Base-by-base conservation (phyloP, 345 rosid species). In the Orychophragmus violaceus region DNA sequence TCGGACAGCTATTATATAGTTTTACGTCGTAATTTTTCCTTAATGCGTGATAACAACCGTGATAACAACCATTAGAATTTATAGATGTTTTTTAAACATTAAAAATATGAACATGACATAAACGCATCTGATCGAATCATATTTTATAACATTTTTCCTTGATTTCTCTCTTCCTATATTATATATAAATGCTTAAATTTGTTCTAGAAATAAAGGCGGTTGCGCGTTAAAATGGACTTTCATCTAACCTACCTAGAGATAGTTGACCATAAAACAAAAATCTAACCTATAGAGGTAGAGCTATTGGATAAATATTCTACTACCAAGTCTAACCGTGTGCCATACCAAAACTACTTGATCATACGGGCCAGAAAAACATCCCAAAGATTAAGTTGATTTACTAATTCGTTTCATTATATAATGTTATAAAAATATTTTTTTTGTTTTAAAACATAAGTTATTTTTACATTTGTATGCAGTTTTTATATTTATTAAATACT, bases 321-420 rank as follows among this genome's bases (percentile, higher is more conserved):
- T 2, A 59, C 66, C 66, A 59, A 59, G 42, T 69, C 66, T 50
- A 59, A 68, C 23, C 59, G 51, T 8, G 73, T 69, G 42, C 52
- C 60, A 27, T 50, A 59, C 66, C 52, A 49, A 59, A 68, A 22
- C 57, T 55, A 7, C 16, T 56, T 23, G n/a, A 23, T 17, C 48
- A 12, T 32, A 36, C 18, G 35, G 0, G 54, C 32, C 5, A 14
- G 5, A 44, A 55, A 39, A 55, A 32, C 14, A 58, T 44, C 8
- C n/a, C 30, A n/a, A 39, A 18, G 5, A 5, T 8, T 5, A 33
- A 32, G 48, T 5, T 27, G 1, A 36, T 35, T n/a, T n/a, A n/a
- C n/a, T n/a, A n/a, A n/a, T n/a, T n/a, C n/a, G n/a, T n/a, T n/a
- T n/a, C n/a, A n/a, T n/a, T n/a, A n/a, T n/a, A n/a, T n/a, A n/a